Evolutionary conservation across 345 rosid species (phyloP), one percentile per base, ranked within the genome.

Genomic region (Arabis alpina): DNA sequence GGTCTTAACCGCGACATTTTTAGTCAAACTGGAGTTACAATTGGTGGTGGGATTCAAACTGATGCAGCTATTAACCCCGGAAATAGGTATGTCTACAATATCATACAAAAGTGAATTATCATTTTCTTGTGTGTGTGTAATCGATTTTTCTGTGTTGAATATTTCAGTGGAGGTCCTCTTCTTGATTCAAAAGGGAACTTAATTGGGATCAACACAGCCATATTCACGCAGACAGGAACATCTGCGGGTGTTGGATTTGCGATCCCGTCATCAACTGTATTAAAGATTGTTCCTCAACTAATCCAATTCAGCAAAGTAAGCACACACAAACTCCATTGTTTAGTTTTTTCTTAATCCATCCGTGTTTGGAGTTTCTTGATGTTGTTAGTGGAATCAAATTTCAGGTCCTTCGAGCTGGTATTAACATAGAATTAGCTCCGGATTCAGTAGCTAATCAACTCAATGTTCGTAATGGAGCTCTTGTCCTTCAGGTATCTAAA

Each of bases 11-110:
- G 97, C 2, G 98, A 93, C 51, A 93, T 91, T 59, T 93, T 86
- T 70, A 93, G 97, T 75, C 85, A 85, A 84, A 79, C 93, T 41
- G 98, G 98, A 62, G 91, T 93, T 39, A 91, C 95, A 10, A 87
- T 93, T 64, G 90, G 96, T 63, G 97, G 98, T 70, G 96, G 97
- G 54, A 86, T 93, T 79, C 97, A 93, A 86, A 93, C 98, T 28
- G 98, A 93, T 87, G 98, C 98, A 12, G 96, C 98, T 27, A 93
- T 91, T 72, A 93, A 93, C 83, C 98, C 98, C 0, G 98, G 98
- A 59, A 93, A 93, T 80, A 91, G 97, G 98, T 87, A 75, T 2
- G 66, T 75, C 10, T 28, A 10, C 2, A 47, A 44, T 45, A 54
- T 23, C 54, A 57, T 51, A 61, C 19, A 50, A 12, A 72, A 56